phyloP scores from a whole-genome alignment of 768 basidiomycete species.

The Xanthoconium stramineum region DNA sequence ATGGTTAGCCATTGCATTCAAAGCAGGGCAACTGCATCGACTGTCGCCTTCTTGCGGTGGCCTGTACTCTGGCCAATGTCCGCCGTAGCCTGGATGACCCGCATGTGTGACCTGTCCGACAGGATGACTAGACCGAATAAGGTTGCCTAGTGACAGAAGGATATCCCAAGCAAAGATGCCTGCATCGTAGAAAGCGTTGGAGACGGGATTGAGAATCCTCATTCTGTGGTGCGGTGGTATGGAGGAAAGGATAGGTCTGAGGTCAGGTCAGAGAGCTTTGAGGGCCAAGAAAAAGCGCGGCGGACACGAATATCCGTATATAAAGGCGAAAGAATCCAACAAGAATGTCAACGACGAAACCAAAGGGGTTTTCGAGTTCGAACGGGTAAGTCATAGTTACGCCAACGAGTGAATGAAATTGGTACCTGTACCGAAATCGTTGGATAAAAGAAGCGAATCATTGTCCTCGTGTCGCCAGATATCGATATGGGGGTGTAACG shows the following conservation, averaged over 20 bases:
- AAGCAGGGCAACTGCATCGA: constrained; percentile 64
- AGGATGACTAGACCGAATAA: constrained; percentile 26
- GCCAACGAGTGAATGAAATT: neutral
- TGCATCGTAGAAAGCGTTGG: neutral
- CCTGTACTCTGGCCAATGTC: constrained; percentile 66
- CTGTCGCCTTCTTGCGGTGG: constrained; percentile 61
- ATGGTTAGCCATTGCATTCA: constrained; percentile 81
- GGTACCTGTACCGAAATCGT: neutral
- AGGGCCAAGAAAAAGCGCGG: too few relatives aligned
- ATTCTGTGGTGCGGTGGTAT: neutral
- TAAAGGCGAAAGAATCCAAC: neutral
- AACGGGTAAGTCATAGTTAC: neutral
- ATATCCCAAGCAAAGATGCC: constrained; percentile 9
- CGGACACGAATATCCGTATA: neutral
- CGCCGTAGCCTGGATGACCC: constrained; percentile 52
- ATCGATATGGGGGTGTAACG: neutral
- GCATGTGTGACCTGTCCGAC: constrained; percentile 51
- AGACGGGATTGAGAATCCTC: constrained; percentile 4
- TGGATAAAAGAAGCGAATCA: neutral
- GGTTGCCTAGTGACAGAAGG: constrained; percentile 13
- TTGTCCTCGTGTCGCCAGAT: neutral
- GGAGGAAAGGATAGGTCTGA: too few relatives aligned
- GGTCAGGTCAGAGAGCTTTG: neutral
- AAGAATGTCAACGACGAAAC: neutral
- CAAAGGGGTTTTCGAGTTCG: neutral